Conservation (phyloP, 768 basidiomycete genomes). For the Clitopilus hobsonii region DNA sequence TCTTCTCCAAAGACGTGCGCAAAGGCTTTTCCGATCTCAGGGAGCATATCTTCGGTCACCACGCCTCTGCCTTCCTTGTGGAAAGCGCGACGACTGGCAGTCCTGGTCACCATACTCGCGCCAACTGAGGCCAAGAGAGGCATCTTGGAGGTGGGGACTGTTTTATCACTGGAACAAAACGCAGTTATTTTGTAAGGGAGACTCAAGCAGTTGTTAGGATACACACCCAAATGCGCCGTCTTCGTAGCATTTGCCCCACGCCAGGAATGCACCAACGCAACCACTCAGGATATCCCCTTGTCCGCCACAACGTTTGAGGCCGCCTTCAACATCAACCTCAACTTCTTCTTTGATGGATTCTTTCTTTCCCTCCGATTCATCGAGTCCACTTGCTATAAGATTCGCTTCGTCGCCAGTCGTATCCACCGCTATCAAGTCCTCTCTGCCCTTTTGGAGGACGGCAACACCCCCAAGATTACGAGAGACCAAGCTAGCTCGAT, state of each 20-base stretch:
- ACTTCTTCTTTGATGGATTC: slow-evolving; percentile 57
- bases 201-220: not conserved
- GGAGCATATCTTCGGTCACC: slow-evolving; percentile 76
- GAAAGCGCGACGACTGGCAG: slow-evolving; percentile 76
- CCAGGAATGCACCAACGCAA: slow-evolving; percentile 81
- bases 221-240: slow-evolving; percentile 75
- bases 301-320: slow-evolving; percentile 90
- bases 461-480: slow-evolving; percentile 80
- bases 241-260: slow-evolving; percentile 95
- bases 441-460: slow-evolving; percentile 81
- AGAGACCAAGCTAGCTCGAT: slow-evolving; percentile 71
- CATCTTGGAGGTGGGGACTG: slow-evolving; percentile 55
- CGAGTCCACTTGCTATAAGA: slow-evolving; percentile 37
- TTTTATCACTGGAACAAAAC: not conserved
- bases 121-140: slow-evolving; percentile 84
- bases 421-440: slow-evolving; percentile 79
- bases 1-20: slow-evolving; percentile 63
- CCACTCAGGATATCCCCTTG: slow-evolving; percentile 95
- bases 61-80: slow-evolving; percentile 71
- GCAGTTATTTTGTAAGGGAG: not conserved
- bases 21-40: slow-evolving; percentile 65
- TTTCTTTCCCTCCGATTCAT: slow-evolving; percentile 39
- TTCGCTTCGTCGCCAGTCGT: slow-evolving; percentile 53
- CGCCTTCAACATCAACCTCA: slow-evolving; percentile 67
- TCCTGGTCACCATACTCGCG: slow-evolving; percentile 85